These are phyloP conservation scores for Symbiotaphrina buchneri DNA, from an alignment of 495 filamentous ascomycete genomes.

Conservation along the genomic window DNA sequence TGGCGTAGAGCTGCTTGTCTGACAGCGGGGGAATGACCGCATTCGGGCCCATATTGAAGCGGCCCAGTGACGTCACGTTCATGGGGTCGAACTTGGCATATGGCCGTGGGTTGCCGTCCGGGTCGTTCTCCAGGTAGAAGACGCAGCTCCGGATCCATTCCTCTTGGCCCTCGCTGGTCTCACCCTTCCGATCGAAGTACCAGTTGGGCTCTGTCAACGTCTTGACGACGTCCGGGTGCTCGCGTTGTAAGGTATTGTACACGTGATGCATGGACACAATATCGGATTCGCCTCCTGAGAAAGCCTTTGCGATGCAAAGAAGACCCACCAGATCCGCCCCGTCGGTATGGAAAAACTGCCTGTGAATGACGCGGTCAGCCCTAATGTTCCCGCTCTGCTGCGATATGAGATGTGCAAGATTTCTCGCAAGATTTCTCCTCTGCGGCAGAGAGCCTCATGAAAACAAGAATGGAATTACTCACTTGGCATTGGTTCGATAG, in stretches of 20 bases:
- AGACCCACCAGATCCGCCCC: conserved; percentile 68
- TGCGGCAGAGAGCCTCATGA: too few relatives aligned
- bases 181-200: conserved; percentile 92
- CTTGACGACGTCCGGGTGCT: conserved; percentile 60
- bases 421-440: too few relatives aligned
- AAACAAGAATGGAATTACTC: too few relatives aligned
- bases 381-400: too few relatives aligned
- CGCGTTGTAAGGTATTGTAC: conserved; percentile 56
- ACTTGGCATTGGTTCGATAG: conserved; percentile 73
- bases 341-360: conserved; percentile 68
- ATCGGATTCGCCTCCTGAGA: conserved; percentile 70
- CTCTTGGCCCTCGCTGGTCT: conserved; percentile 49
- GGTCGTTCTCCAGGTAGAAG: conserved; percentile 43
- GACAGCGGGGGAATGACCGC: conserved; percentile 47
- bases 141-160: conserved; percentile 53
- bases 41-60: conserved; percentile 41
- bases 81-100: conserved; percentile 59
- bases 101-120: conserved; percentile 21
- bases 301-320: conserved; percentile 56
- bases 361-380: too few relatives aligned
- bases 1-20: conserved; percentile 35
- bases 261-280: conserved; percentile 60
- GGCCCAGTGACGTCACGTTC: conserved; percentile 40
- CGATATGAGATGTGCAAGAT: too few relatives aligned
- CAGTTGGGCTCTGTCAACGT: conserved; percentile 56